phyloP scores from a whole-genome alignment of 2,329 filamentous ascomycete genomes.

The Madurella mycetomatis region DNA sequence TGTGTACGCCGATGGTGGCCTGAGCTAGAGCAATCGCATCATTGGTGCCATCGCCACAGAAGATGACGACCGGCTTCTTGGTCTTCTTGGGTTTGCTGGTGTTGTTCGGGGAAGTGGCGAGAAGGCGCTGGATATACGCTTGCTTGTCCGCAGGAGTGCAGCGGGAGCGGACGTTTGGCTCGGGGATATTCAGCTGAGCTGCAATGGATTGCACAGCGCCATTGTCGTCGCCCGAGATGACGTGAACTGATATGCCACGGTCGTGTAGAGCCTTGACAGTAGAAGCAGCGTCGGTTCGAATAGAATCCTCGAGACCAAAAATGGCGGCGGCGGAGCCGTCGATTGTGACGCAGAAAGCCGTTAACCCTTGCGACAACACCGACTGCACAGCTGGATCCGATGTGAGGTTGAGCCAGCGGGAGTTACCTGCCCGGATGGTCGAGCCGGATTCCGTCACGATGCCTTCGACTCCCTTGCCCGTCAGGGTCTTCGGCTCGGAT shows the following conservation, averaged over 20 bases:
- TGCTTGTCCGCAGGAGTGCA: slow-evolving; percentile 45
- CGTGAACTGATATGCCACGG: slow-evolving; percentile 40
- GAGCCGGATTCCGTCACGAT: slow-evolving; percentile 18
- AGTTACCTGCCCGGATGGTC: slow-evolving; percentile 46
- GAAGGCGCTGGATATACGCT: slow-evolving; percentile 39
- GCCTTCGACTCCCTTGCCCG: slow-evolving; percentile 46
- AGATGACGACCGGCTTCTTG: slow-evolving; percentile 49
- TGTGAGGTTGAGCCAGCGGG: slow-evolving; percentile 42
- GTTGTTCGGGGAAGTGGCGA: background rate
- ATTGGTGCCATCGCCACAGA: slow-evolving; percentile 76
- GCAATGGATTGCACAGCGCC: slow-evolving; percentile 43
- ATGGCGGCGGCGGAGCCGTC: slow-evolving; percentile 35
- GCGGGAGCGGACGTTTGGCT: slow-evolving; percentile 36
- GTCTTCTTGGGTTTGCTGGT: background rate
- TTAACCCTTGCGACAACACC: slow-evolving; percentile 36
- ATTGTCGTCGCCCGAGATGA: slow-evolving; percentile 52
- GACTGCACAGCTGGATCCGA: slow-evolving; percentile 31
- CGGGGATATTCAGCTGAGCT: slow-evolving; percentile 36
- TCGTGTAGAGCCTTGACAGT: slow-evolving; percentile 35
- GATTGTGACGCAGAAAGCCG: slow-evolving; percentile 45
- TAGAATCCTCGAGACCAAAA: slow-evolving; percentile 43
- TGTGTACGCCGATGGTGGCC: slow-evolving; percentile 66
- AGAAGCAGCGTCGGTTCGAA: slow-evolving; percentile 40
- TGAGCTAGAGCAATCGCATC: slow-evolving; percentile 69
- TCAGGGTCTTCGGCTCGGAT: slow-evolving; percentile 34